Evolutionary conservation across 495 filamentous ascomycete genomes (phyloP), one percentile per base, ranked within the genome.

Genomic region (Oidiodendron maius): DNA sequence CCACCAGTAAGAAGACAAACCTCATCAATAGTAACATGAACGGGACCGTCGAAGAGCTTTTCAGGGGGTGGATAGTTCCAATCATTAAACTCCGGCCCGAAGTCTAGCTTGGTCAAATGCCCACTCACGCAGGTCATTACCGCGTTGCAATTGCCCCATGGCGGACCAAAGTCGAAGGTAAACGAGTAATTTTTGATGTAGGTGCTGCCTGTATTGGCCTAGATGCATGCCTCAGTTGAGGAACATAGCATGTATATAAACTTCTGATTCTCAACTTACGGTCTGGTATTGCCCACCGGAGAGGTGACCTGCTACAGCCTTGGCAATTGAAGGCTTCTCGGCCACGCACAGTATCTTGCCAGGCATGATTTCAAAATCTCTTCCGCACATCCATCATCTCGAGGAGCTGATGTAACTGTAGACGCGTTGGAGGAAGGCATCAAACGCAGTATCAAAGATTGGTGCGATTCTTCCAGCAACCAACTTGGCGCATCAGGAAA

Each of bases 141-240:
- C 22, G 95, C 94, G 4, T 78, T 67, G 60, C 82, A 96, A 43
- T 69, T 67, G 12, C 91, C 91, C 90, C 91, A 96, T 44, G 80
- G 77, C 20, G 61, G 71, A 3, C 82, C 82, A 62, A 97, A 97
- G 58, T 85, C 79, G 69, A 89, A 98, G 35, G 83, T 75, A 56
- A 98, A 97, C 16, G 82, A 74, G 68, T 95, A 98, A 54, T 98
- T 98, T 64, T 97, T 97, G 56, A 93, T 81, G 65, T 84, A 95
- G 50, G 72, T 74, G 52, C 85, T 83, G 16, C 78, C 73, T 65
- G 78, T 78, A 51, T 70, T 63, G 41, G 66, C 62, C 83, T 86
- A 61, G 11, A 12, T 41, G 20, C 23, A 18, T 11, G 13, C 40
- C 23, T 76, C 44, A 67, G 63, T 69, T 68, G 49, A 40, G 17